Percentiles rank a stretch among this genome's conserved stretches.
These are phyloP conservation scores for Kurtzmaniella quercitrusa DNA, from an alignment of 1,139 yeast species.

Conservation along the genomic window DNA sequence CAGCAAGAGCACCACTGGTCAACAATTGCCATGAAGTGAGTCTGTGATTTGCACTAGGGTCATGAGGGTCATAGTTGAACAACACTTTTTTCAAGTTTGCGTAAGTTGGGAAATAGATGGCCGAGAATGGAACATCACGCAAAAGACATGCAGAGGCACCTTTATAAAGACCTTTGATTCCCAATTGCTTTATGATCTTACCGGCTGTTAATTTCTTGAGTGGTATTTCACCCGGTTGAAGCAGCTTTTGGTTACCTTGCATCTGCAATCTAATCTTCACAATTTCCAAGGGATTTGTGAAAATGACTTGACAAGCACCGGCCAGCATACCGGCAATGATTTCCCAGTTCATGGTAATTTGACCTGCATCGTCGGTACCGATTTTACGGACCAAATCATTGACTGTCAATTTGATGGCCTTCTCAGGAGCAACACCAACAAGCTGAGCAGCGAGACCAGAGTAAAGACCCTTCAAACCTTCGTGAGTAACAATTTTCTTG, in stretches of 20 bases:
- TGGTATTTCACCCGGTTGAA: constrained; percentile 44
- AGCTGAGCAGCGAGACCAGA: constrained; percentile 93
- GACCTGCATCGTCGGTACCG: constrained; percentile 59
- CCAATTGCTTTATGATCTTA: constrained; percentile 73
- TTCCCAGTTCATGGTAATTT: constrained; percentile 68
- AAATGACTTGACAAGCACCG: constrained; percentile 94
- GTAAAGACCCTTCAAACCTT: constrained; percentile 86
- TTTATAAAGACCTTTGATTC: constrained; percentile 80
- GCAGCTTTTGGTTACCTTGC: constrained; percentile 67
- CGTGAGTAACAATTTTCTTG: constrained; percentile 66
- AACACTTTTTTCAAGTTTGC: constrained; percentile 84
- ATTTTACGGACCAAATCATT: constrained; percentile 82
- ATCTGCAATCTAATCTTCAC: constrained; percentile 94
- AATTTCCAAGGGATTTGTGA: constrained; percentile 94
- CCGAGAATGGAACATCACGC: constrained; percentile 96
- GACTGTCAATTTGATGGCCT: constrained; percentile 93
- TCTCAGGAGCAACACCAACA: constrained; percentile 97
- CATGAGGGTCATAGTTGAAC: constrained; percentile 77
- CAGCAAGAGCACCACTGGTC: constrained; percentile 90
- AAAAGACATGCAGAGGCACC: constrained; percentile 90
- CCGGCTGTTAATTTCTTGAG: constrained; percentile 55
- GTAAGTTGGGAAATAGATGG: constrained; percentile 95
- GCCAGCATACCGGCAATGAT: constrained; percentile 88
- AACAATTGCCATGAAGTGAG: constrained; percentile 82
- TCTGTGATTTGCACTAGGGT: constrained; percentile 43